A percentile compares a stretch with the other conserved stretches of the same genome.
Evolutionary conservation across 768 basidiomycete species (phyloP).

Genomic region (Tricholoma hemisulphureum): DNA sequence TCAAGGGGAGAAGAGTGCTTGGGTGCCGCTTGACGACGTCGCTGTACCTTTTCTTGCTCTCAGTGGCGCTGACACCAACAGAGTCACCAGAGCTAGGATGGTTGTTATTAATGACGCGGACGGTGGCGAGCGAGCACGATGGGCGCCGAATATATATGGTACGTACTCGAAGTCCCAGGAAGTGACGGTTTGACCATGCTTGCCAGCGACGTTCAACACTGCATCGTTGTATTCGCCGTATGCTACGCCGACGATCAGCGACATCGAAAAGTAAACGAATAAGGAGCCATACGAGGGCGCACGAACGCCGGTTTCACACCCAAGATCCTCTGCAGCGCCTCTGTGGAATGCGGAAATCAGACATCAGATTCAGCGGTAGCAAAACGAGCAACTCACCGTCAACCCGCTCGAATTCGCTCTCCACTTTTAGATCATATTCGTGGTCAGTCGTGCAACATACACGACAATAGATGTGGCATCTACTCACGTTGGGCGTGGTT

Average conservation of each 20-base stretch:
- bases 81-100: slow-evolving; percentile 29
- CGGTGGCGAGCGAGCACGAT: too few species aligned
- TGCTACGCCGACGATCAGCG: slow-evolving; percentile 20
- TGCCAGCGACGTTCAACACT: slow-evolving; percentile 31
- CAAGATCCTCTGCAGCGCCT: slow-evolving; percentile 32
- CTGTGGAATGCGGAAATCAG: slow-evolving; percentile 13
- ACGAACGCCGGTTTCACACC: slow-evolving; percentile 39
- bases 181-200: slow-evolving; percentile 30
- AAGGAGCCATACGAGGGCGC: slow-evolving; percentile 33
- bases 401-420: slow-evolving; percentile 35
- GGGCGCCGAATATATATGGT: too few species aligned
- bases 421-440: slow-evolving; percentile 26
- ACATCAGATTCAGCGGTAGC: not conserved
- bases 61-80: slow-evolving; percentile 19
- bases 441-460: not conserved
- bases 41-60: slow-evolving; percentile 25
- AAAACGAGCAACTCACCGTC: slow-evolving; percentile 27
- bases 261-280: not conserved
- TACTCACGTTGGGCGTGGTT: slow-evolving; percentile 31
- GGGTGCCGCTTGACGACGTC: slow-evolving; percentile 19
- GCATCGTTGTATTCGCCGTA: slow-evolving; percentile 42
- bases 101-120: too few species aligned
- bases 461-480: not conserved
- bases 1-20: slow-evolving; percentile 30
- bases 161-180: slow-evolving; percentile 43